Evolutionary conservation across 352 stramenopile species (phyloP).

Genomic region (Phytopythium chamaehyphon): DNA sequence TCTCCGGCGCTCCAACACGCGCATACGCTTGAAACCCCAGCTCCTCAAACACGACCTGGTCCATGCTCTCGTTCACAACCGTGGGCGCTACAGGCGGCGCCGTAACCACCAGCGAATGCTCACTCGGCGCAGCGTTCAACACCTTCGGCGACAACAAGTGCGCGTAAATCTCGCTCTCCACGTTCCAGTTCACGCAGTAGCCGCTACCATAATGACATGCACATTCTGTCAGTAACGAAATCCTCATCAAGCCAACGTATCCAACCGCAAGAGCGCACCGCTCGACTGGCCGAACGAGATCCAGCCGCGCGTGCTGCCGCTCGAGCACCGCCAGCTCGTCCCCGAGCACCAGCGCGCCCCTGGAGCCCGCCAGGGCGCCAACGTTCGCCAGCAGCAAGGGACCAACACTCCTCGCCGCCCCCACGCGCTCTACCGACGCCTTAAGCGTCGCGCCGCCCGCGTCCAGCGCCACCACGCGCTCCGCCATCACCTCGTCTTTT

Average conservation of each 20-base stretch:
- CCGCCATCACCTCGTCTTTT: conserved; percentile 6
- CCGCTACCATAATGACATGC: conserved; percentile 31
- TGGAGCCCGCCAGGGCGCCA: conserved; percentile 25
- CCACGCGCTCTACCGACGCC: conserved; percentile 33
- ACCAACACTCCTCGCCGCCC: neutral
- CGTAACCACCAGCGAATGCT: conserved; percentile 55
- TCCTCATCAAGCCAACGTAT: neutral
- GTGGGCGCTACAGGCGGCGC: conserved; percentile 50
- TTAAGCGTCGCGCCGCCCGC: conserved; percentile 60
- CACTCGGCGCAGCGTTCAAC: conserved; percentile 39
- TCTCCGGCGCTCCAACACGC: conserved; percentile 49
- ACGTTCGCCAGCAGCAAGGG: conserved; percentile 45
- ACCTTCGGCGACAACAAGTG: conserved; percentile 50
- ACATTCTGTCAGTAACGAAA: neutral
- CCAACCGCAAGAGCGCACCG: conserved; percentile 20
- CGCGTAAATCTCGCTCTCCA: conserved; percentile 57
- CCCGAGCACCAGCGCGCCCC: conserved; percentile 28
- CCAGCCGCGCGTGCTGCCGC: conserved; percentile 40
- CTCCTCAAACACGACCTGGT: conserved; percentile 82
- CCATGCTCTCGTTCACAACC: conserved; percentile 63
- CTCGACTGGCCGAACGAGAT: conserved; percentile 39
- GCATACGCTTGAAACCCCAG: conserved; percentile 52
- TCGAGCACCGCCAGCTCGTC: conserved; percentile 52
- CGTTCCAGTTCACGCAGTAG: conserved; percentile 82
- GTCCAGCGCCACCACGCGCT: conserved; percentile 51